A percentile compares a stretch with the other conserved stretches of the same genome.
Evolutionary conservation across 208 protist genomes (phyloP).

Genomic region (Leishmania martiniquensis): DNA sequence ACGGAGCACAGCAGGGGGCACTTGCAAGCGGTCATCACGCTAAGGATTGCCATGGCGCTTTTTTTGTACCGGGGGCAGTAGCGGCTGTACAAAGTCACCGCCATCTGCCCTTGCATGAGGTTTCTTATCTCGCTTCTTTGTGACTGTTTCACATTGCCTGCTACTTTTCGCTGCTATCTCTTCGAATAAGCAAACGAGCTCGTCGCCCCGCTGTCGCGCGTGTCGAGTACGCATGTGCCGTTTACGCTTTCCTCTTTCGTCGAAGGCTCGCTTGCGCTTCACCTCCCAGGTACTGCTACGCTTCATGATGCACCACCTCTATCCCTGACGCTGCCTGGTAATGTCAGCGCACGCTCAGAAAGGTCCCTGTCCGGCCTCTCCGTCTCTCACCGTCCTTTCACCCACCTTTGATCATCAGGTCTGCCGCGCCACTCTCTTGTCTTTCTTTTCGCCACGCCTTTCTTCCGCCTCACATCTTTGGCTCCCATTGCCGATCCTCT

Average conservation of each 20-base stretch:
- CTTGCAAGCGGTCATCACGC: slow-evolving; percentile 1
- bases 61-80: too few relatives aligned
- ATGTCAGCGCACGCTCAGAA: too few relatives aligned
- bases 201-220: background rate
- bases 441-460: background rate
- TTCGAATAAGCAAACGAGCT: background rate
- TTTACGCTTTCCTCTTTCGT: background rate
- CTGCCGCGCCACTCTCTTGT: background rate
- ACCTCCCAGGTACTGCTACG: background rate
- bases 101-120: too few relatives aligned
- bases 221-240: background rate
- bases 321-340: background rate
- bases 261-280: too few relatives aligned
- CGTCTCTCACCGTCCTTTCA: background rate
- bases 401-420: background rate
- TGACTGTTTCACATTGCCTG: background rate
- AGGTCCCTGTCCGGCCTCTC: background rate
- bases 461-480: background rate
- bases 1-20: too few relatives aligned
- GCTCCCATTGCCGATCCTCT: background rate
- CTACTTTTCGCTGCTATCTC: background rate
- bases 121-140: slow-evolving; percentile 5
- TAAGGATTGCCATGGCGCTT: background rate
- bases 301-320: background rate
- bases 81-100: too few relatives aligned